Evolutionary conservation across 306 rosid genomes (phyloP), one percentile per base, ranked within the genome.

Genomic region (Fragaria ananassa): DNA sequence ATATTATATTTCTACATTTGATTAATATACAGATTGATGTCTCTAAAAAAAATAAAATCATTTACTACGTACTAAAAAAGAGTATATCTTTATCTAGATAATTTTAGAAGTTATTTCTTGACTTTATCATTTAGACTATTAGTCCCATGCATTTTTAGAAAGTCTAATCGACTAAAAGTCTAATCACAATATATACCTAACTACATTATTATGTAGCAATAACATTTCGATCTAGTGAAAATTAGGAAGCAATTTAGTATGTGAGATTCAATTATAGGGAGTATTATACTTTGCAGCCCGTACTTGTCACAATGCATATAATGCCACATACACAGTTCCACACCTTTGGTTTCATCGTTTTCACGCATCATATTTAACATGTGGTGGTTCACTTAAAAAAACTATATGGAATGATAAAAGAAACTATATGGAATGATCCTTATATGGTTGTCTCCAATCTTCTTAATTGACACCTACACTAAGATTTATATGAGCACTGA

Each of bases 401-500:
- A 74, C 12, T 9, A 18, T 11, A 27, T 25, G 69, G 54, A 42
- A 44, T 27, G 58, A 74, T 60, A 23, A 8, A 25, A 25, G 25
- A 60, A 58, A 74, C 12, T 9, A 18, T 11, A 27, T 25, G 69
- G 54, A 42, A 44, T 27, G 58, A 74, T 60, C 19, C 29, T 15
- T 44, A 6, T 45, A 14, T 60, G 34, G 2, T 61, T 60, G 70
- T 44, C 58, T 11, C 27, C 34, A 8, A 60, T 45, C 27, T 23
- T 58, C 27, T 54, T 63, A 17, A 63, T 42, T 72, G 35, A 39
- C 29, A 72, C 9, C 66, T 54, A 12, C 66, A 54, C 13, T 39
- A 51, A 39, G 75, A 58, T 72, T 53, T 63, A 15, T 63, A 12
- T 23, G 66, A 72, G 19, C n/a, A 71, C 39, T 34, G 31, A 72